These are phyloP conservation scores for Phytophthora litchii DNA, from an alignment of 352 stramenopile species.

Conservation along the genomic window DNA sequence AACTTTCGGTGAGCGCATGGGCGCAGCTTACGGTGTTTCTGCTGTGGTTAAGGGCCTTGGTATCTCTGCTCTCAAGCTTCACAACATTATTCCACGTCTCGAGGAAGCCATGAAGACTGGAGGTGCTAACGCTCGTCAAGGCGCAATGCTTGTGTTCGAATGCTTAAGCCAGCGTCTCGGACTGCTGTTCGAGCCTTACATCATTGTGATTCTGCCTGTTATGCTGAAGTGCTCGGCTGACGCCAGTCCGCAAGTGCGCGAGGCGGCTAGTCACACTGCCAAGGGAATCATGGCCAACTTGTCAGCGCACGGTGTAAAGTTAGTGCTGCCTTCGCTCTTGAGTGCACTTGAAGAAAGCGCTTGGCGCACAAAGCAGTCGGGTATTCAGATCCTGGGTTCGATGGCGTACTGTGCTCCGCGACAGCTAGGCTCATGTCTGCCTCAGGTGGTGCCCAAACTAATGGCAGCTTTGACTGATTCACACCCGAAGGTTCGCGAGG, in stretches of 20 bases:
- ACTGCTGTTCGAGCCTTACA: constrained; percentile 97
- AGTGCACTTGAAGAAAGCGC: constrained; percentile 92
- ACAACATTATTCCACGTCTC: constrained; percentile 94
- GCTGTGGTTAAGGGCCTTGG: constrained; percentile 99
- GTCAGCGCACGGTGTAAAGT: constrained; percentile 98
- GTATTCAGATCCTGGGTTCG: constrained; percentile 97
- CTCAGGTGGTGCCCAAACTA: constrained; percentile 98
- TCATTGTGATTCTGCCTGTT: constrained; percentile 98
- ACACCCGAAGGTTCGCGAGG: constrained; percentile 98
- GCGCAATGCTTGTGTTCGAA: constrained; percentile 97
- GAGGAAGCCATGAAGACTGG: constrained; percentile 84
- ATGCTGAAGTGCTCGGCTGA: constrained; percentile 99
- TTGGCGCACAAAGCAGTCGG: constrained; percentile 99
- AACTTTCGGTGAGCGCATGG: constrained; percentile 90
- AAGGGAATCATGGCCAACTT: constrained; percentile 99
- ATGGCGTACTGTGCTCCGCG: constrained; percentile 99
- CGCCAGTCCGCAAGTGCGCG: constrained; percentile 94
- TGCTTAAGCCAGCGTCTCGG: constrained; percentile 95
- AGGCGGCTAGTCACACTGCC: constrained; percentile 94
- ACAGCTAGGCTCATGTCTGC: constrained; percentile 97
- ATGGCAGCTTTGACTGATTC: constrained; percentile 98
- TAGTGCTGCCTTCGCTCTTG: constrained; percentile 98
- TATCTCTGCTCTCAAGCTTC: constrained; percentile 98
- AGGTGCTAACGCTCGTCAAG: constrained; percentile 87
- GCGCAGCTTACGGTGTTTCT: constrained; percentile 97